phyloP scores from a whole-genome alignment of 805 yeast genomes.

The Blastobotrys attinorum region DNA sequence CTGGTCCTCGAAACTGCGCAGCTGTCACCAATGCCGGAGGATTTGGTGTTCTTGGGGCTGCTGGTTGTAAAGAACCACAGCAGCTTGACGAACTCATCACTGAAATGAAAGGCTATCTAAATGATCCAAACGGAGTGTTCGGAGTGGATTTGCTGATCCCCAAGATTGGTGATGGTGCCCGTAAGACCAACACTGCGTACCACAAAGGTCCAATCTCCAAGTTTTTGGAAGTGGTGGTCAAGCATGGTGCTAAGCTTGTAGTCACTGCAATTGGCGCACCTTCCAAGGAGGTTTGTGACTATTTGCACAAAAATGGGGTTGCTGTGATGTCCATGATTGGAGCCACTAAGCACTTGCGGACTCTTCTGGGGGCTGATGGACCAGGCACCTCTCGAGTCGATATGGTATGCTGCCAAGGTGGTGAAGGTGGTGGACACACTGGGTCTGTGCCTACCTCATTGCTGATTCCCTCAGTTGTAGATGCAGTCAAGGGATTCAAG shows the following conservation, averaged over 20 bases:
- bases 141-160: conserved; percentile 23
- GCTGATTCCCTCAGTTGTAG: conserved; percentile 23
- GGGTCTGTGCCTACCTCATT: conserved; percentile 20
- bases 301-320: conserved; percentile 19
- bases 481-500: conserved; percentile 17
- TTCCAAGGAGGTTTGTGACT: conserved; percentile 18
- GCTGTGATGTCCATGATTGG: conserved; percentile 25
- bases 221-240: conserved; percentile 18
- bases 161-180: conserved; percentile 22
- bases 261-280: conserved; percentile 25
- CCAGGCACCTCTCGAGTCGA: conserved; percentile 18
- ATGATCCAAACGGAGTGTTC: conserved; percentile 17
- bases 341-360: conserved; percentile 19
- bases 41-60: conserved; percentile 21
- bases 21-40: conserved; percentile 26
- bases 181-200: conserved; percentile 23
- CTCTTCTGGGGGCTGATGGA: conserved; percentile 1
- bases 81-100: conserved; percentile 11
- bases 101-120: conserved; percentile 12
- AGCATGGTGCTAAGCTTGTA: conserved; percentile 18
- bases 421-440: conserved; percentile 27
- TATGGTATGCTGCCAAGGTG: conserved; percentile 23
- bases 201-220: conserved; percentile 19
- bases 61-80: conserved; percentile 9
- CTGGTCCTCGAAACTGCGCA: conserved; percentile 22